These are phyloP conservation scores for Dactylellina drechsleri DNA, from an alignment of 2,329 filamentous ascomycete species.

Conservation along the genomic window DNA sequence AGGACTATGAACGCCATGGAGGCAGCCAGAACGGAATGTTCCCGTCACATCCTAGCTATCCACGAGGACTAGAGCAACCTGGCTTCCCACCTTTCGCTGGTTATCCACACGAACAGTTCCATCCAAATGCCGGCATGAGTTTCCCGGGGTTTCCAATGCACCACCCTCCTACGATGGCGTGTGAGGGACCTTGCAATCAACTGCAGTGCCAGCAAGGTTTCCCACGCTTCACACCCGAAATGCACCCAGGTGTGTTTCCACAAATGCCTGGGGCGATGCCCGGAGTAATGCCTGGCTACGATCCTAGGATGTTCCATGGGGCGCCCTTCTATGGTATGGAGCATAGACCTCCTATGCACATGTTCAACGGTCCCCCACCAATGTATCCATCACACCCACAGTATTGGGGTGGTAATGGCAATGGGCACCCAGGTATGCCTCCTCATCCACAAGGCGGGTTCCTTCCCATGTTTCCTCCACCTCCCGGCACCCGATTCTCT, in stretches of 20 bases:
- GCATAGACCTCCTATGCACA: constrained; percentile 16
- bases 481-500: constrained; percentile 17
- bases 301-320: constrained; percentile 38
- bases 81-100: constrained; percentile 10
- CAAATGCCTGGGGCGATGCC: constrained; percentile 24
- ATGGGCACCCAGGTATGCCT: constrained; percentile 19
- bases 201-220: constrained; percentile 27
- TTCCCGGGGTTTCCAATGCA: constrained; percentile 9
- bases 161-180: constrained; percentile 42
- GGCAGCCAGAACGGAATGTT: neutral
- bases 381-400: constrained; percentile 37
- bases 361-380: constrained; percentile 23
- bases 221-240: constrained; percentile 20
- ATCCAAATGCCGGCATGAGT: constrained; percentile 12
- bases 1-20: constrained; percentile 16
- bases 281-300: constrained; percentile 31
- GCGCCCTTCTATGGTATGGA: constrained; percentile 26
- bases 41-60: constrained; percentile 11
- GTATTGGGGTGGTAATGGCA: constrained; percentile 31
- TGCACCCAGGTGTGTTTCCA: constrained; percentile 31
- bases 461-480: constrained; percentile 12
- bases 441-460: constrained; percentile 36
- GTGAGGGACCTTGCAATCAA: constrained; percentile 43
- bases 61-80: constrained; percentile 12
- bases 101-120: constrained; percentile 18